Evolutionary conservation across 2,329 filamentous ascomycete species (phyloP).

Genomic region (Pseudocercospora fuligena): DNA sequence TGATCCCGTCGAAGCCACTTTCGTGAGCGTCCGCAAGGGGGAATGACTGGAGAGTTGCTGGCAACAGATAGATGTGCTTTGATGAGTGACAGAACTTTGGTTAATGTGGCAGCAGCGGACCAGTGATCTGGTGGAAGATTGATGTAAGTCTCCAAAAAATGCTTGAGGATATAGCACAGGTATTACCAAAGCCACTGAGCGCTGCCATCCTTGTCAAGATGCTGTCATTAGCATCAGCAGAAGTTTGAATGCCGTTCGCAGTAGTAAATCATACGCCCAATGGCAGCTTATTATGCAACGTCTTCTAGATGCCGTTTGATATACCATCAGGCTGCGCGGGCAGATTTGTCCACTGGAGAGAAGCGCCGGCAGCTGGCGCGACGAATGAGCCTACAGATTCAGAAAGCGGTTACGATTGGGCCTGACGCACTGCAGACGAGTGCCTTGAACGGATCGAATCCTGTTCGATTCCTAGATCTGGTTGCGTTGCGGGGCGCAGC

Average conservation of each 20-base stretch:
- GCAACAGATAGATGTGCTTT: not conserved
- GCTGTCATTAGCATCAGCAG: too few species aligned
- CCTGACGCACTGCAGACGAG: not conserved
- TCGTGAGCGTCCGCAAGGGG: not conserved
- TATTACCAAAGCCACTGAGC: too few species aligned
- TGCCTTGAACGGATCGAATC: constrained; percentile 11
- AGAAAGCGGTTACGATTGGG: not conserved
- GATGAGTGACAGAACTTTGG: not conserved
- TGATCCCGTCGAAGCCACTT: not conserved
- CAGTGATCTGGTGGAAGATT: too few species aligned
- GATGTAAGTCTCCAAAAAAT: too few species aligned
- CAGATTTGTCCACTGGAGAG: not conserved
- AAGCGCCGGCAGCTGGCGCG: not conserved
- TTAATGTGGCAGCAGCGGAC: not conserved
- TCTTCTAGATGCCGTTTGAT: too few species aligned
- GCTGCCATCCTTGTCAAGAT: too few species aligned
- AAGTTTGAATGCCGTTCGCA: too few species aligned
- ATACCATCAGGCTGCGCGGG: not conserved
- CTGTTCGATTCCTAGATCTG: constrained; percentile 9
- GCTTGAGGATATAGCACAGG: too few species aligned
- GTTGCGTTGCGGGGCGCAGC: constrained; percentile 7
- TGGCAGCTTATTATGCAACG: too few species aligned
- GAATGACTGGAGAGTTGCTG: not conserved
- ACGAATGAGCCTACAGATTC: not conserved
- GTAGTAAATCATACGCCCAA: too few species aligned